Evolutionary conservation across 1,284 basidiomycete species (phyloP), one percentile per base, ranked within the genome.

Genomic region (Sporisorium exsertum): DNA sequence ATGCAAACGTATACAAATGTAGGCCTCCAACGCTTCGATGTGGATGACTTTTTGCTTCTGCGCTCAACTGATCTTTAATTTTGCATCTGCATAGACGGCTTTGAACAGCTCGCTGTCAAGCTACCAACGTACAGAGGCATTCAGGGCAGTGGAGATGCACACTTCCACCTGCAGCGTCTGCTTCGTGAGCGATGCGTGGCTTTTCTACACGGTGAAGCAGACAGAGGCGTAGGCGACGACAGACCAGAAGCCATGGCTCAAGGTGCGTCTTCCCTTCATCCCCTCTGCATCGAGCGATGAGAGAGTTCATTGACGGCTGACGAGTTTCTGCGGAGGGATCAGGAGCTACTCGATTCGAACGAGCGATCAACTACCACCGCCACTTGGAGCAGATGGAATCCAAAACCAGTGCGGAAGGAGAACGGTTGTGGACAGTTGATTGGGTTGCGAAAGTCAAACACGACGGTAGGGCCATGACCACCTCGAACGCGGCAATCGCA

Each of bases 1-100:
- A 51, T 1, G 64, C 61, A 45, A 72, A 79, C 52, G 58, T 64
- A n/a, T 79, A 79, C 71, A 79, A 79, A 35, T 79, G 75, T 77
- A 55, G 58, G 74, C 45, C 9, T 5, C 7, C 29, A 10, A 27
- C 9, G 15, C 51, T 13, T 13, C 33, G 20, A n/a, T 5, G 13
- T 8, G n/a, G 10, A n/a, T 22, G 8, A 10, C 22, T 8, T 6
- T n/a, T 15, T 16, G 35, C 10, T 5, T 5, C 10, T 5, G 29
- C 16, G 10, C 15, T 56, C n/a, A 12, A 47, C 55, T 57, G 33
- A 49, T 5, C 6, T n/a, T 29, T n/a, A 3, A 20, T 18, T 22
- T 9, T 24, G 15, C 7, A 12, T 13, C 9, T 12, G 10, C 33
- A 32, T 20, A 76, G 77, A 75, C 49, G 70, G 71, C 50, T 63